These are phyloP conservation scores for Xylariaceae sp. DNA, from an alignment of 2,329 filamentous ascomycete genomes.

Conservation along the genomic window DNA sequence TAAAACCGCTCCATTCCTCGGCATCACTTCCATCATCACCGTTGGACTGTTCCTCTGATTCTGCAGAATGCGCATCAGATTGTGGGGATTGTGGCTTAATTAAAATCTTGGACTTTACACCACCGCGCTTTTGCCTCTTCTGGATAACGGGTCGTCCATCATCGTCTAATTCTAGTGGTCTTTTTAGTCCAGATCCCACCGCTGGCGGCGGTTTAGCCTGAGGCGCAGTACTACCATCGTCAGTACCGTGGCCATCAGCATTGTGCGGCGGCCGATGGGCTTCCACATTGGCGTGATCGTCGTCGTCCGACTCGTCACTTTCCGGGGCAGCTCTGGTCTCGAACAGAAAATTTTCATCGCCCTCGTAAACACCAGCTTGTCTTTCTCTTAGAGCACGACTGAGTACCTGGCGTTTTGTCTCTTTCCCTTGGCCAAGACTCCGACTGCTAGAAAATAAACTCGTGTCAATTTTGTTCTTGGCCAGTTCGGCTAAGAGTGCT, in stretches of 20 bases:
- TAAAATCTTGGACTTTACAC: conserved; percentile 59
- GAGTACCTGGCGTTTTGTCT: conserved; percentile 72
- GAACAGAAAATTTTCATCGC: conserved; percentile 59
- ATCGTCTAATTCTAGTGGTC: conserved; percentile 79
- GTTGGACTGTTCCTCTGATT: conserved; percentile 7
- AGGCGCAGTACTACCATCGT: neutral
- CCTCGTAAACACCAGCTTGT: conserved; percentile 62
- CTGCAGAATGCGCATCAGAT: conserved; percentile 45
- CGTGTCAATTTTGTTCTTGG: conserved; percentile 78
- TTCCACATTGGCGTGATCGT: conserved; percentile 22
- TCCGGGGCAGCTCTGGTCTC: conserved; percentile 42
- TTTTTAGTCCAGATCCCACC: conserved; percentile 80
- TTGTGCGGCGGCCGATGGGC: neutral
- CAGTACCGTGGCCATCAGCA: conserved; percentile 10
- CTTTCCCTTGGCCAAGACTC: conserved; percentile 71
- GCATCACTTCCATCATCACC: conserved; percentile 30
- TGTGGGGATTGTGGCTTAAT: conserved; percentile 38
- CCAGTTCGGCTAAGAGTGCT: conserved; percentile 80
- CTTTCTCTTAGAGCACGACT: conserved; percentile 65
- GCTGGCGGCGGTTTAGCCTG: conserved; percentile 9
- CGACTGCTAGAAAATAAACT: conserved; percentile 78
- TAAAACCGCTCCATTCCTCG: conserved; percentile 67
- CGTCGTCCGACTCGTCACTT: conserved; percentile 38
- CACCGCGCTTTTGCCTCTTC: conserved; percentile 75
- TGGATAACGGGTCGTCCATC: conserved; percentile 80